Base-by-base conservation (phyloP, 2,329 filamentous ascomycete species). In the Massarina eburnea region DNA sequence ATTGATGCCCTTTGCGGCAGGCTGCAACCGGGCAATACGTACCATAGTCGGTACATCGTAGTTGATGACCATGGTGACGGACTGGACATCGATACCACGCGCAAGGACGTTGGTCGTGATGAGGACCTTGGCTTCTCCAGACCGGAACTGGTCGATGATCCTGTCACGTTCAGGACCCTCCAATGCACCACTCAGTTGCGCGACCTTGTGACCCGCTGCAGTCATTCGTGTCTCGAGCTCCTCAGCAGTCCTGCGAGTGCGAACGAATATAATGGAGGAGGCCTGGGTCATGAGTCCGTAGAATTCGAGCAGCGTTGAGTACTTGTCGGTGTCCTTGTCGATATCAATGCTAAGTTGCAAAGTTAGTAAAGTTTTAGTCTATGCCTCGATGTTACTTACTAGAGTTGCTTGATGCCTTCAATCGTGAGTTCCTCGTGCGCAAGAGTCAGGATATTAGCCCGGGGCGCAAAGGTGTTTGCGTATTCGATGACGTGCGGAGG, bases 301-400 rank as follows among this genome's bases (percentile, higher is more conserved):
- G 48, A 99, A 87, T 67, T 92, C 89, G 69, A 95, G 88, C 7
- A 99, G 82, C 46, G 89, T 85, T 27, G 87, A 82, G 67, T 95
- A 99, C 70, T 97, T 97, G 62, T 89, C 84, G 27, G 84, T 76
- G 55, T 95, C 88, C 26, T 80, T 80, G 18, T 88, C 82, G 63
- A 92, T 97, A 71, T 99, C 94, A 68, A 99, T 89, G 68, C 95
- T 99, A 75, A 99, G 89, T n/a, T n/a, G n/a, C n/a, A n/a, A n/a
- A n/a, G n/a, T n/a, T n/a, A n/a, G n/a, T n/a, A n/a, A n/a, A n/a
- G n/a, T n/a, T n/a, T n/a, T n/a, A n/a, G n/a, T n/a, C n/a, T n/a
- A n/a, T n/a, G n/a, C n/a, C n/a, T n/a, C n/a, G n/a, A n/a, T n/a
- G n/a, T n/a, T n/a, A n/a, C n/a, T n/a, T n/a, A n/a, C n/a, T 30